Percentiles rank a stretch among this genome's conserved stretches.
These are phyloP conservation scores for Irpex sp. DNA, from an alignment of 1,284 basidiomycete genomes.

Conservation along the genomic window DNA sequence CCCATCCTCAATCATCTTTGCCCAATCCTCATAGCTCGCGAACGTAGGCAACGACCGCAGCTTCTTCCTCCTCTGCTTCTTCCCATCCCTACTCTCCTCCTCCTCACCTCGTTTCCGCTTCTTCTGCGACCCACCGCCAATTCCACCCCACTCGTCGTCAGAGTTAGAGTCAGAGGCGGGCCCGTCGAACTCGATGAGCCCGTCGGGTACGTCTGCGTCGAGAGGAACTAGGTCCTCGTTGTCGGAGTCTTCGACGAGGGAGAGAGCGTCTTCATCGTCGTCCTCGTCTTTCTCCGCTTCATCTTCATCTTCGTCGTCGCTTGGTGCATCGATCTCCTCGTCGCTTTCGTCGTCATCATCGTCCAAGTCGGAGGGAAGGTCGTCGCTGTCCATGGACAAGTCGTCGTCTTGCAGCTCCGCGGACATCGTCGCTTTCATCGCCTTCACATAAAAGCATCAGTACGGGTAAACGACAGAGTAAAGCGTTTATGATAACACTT, in stretches of 20 bases:
- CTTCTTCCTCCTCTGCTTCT: constrained; percentile 66
- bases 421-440: constrained; percentile 81
- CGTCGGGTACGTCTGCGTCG: constrained; percentile 46
- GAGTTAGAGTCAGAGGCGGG: no score
- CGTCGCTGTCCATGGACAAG: constrained; percentile 31
- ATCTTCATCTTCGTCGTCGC: constrained; percentile 20
- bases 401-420: constrained; percentile 39
- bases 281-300: constrained; percentile 21
- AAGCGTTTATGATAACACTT: constrained; percentile 14
- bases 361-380: constrained; percentile 30
- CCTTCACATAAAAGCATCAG: constrained; percentile 40
- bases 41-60: constrained; percentile 77
- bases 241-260: constrained; percentile 62
- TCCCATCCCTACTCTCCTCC: constrained; percentile 29
- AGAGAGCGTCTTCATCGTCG: constrained; percentile 37
- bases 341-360: constrained; percentile 28
- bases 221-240: constrained; percentile 62
- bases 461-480: not conserved
- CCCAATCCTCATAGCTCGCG: constrained; percentile 94
- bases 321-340: constrained; percentile 24
- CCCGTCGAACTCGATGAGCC: constrained; percentile 55
- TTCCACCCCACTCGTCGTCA: constrained; percentile 54
- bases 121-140: constrained; percentile 39
- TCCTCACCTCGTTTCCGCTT: constrained; percentile 42
- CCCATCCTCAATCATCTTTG: constrained; percentile 84